Conservation (phyloP, 192 early-diverging fungal genomes). For the Coemansia sp. region DNA sequence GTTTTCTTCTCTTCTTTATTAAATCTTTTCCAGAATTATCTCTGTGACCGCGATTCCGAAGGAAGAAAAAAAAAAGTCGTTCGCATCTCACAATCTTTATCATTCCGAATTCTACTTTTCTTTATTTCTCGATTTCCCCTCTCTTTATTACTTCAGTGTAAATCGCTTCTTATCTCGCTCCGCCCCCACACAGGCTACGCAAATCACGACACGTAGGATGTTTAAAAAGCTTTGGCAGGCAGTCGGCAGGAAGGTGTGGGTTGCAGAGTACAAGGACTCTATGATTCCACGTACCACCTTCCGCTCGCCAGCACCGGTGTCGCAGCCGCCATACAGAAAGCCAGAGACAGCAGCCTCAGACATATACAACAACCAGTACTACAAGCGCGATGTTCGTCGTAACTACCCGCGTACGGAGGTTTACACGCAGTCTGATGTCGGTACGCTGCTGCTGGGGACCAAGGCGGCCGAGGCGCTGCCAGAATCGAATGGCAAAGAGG, state of each 20-base stretch:
- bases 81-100: too few species aligned
- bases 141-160: too few species aligned
- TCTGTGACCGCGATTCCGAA: too few species aligned
- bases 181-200: too few species aligned
- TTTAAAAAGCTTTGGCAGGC: conserved; percentile 52
- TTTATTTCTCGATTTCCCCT: too few species aligned
- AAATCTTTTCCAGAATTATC: too few species aligned
- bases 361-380: conserved; percentile 86
- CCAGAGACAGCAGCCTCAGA: conserved; percentile 60
- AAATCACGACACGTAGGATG: conserved; percentile 14
- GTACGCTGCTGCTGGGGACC: conserved; percentile 55
- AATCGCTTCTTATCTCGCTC: too few species aligned
- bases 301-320: conserved; percentile 65
- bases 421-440: conserved; percentile 77
- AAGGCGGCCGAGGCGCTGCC: conserved; percentile 18
- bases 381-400: conserved; percentile 84
- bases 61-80: too few species aligned
- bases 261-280: conserved; percentile 61
- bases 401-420: conserved; percentile 85
- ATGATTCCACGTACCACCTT: conserved; percentile 67
- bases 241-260: conserved; percentile 48
- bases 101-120: too few species aligned
- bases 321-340: conserved; percentile 58
- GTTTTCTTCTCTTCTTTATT: too few species aligned
- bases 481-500: conserved; percentile 8